Percentiles rank a stretch among this genome's conserved stretches.
Evolutionary conservation across 306 rosid genomes (phyloP).

Genomic region (Vigna nakashimae): DNA sequence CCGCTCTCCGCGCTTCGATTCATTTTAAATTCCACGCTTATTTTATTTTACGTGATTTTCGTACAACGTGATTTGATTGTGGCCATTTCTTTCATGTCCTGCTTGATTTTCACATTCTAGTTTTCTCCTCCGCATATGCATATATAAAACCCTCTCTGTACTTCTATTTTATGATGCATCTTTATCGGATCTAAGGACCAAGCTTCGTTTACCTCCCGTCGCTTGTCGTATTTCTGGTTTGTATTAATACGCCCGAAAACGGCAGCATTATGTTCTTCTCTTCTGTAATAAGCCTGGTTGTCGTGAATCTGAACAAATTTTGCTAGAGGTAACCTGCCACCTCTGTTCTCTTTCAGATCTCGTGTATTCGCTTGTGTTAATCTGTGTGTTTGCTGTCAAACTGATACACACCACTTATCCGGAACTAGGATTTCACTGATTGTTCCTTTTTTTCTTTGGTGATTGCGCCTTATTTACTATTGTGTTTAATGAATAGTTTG

Average conservation of each 20-base stretch:
- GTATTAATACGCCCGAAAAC: background rate
- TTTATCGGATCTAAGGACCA: conserved; percentile 29
- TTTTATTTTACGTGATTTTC: background rate
- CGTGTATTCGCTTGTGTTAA: background rate
- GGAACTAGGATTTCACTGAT: background rate
- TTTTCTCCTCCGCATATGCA: background rate
- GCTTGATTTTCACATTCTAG: background rate
- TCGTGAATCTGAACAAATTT: background rate
- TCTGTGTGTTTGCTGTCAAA: background rate
- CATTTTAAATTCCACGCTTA: no score
- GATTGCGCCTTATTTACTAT: background rate
- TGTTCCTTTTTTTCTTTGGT: background rate
- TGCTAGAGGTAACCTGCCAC: background rate
- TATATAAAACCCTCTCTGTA: background rate
- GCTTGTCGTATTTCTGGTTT: background rate
- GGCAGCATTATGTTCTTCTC: background rate
- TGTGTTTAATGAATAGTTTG: background rate
- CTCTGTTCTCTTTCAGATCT: conserved; percentile 25
- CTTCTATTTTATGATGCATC: no score
- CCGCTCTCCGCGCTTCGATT: background rate
- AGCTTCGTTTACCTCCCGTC: background rate
- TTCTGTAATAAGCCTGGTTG: no score
- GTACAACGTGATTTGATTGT: background rate
- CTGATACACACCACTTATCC: background rate
- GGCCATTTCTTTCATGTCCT: background rate